Evolutionary conservation across 306 rosid species (phyloP), one percentile per base, ranked within the genome.

Genomic region (Acmispon strigosus): DNA sequence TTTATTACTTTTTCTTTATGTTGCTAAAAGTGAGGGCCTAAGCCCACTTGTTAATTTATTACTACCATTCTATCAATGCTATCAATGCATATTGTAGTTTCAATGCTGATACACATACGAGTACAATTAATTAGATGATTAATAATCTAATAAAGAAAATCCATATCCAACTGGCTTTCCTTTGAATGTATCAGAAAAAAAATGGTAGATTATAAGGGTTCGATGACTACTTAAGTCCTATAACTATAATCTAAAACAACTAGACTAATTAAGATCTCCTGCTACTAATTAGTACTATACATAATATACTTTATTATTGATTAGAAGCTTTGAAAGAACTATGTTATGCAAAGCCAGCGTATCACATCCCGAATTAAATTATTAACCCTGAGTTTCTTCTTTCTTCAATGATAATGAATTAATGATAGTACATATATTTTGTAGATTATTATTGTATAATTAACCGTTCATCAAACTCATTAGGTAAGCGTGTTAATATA

Each of bases 121-220:
- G n/a, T n/a, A n/a, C n/a, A n/a, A n/a, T n/a, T n/a, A n/a, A n/a
- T n/a, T n/a, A n/a, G n/a, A n/a, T n/a, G n/a, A n/a, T n/a, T n/a
- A n/a, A n/a, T n/a, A n/a, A 78, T 61, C 24, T 66, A 75, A 39
- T 27, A 10, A 59, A 70, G 24, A 69, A 76, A 77, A 79, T 83
- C 76, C 63, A 76, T 70, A 78, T 73, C 89, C 84, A 85, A 42
- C 89, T 85, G 85, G 82, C 89, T 84, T 84, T 82, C 89, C 84
- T 63, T 83, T 75, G 86, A 85, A 78, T 69, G 78, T 76, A 88
- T 84, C 90, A 61, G 76, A 42, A 76, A 69, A 66, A 77, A 63
- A 58, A n/a, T n/a, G 14, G 41, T 81, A 65, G 76, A 80, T 87
- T 79, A 79, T 79, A 79, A 57, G 74, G 75, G 85, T 77, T 77